Percentiles rank a stretch among this genome's conserved stretches.
These are phyloP conservation scores for Solanum pimpinellifolium DNA, from an alignment of 257 asterid species.

Conservation along the genomic window DNA sequence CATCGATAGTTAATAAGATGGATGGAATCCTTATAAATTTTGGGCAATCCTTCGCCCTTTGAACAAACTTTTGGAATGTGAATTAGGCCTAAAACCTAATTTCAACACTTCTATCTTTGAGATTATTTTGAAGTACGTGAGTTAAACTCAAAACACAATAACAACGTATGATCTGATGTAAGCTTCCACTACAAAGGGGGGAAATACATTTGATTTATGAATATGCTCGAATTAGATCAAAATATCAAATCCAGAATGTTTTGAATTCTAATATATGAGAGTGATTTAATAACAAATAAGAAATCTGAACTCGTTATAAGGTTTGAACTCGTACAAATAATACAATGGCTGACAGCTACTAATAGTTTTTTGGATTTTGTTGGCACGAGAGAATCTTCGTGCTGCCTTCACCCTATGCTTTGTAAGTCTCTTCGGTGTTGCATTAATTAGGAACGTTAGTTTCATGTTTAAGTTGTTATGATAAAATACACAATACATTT, in stretches of 20 bases:
- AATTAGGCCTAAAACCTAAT: no score
- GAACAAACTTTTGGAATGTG: no score
- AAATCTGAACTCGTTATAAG: neutral
- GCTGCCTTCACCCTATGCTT: neutral
- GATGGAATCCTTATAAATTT: no score
- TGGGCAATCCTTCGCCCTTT: no score
- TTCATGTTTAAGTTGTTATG: neutral
- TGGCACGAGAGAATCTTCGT: conserved; percentile 33
- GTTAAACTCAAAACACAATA: neutral
- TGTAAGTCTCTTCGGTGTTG: neutral
- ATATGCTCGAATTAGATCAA: neutral
- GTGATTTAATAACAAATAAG: rapidly evolving
- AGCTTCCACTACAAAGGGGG: rapidly evolving
- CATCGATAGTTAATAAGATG: no score
- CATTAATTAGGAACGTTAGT: neutral
- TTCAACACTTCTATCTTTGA: no score
- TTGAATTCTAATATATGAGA: rapidly evolving
- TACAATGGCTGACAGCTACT: conserved; percentile 26
- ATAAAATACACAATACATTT: neutral
- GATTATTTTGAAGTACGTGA: no score
- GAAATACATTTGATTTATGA: neutral
- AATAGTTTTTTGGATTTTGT: conserved; percentile 16
- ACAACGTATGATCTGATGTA: neutral
- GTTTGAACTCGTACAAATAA: neutral
- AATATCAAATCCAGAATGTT: rapidly evolving